These are phyloP conservation scores for Mortierella alpina DNA, from an alignment of 192 early-diverging fungal species.

Conservation along the genomic window DNA sequence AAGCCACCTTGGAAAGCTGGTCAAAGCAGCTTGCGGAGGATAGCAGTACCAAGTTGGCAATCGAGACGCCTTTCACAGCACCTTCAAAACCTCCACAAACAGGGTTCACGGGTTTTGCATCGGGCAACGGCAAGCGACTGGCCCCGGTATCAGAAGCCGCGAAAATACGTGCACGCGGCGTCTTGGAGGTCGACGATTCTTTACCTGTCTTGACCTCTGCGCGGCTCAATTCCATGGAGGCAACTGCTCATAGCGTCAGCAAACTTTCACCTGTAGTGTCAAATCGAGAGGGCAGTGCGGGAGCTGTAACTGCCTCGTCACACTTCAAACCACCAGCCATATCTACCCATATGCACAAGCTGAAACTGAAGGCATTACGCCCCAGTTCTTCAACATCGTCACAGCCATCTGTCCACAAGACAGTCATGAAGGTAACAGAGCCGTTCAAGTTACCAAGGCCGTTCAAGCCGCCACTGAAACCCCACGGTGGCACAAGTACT, in stretches of 20 bases:
- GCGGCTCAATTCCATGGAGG: no score
- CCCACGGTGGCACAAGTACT: no score
- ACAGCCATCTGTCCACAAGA: neutral
- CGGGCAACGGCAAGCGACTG: slow-evolving; percentile 2
- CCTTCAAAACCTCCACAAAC: no score
- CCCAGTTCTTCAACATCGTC: neutral
- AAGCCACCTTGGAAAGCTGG: slow-evolving; percentile 19
- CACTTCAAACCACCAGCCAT: slow-evolving; percentile 11
- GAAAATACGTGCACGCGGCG: neutral
- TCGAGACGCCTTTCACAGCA: neutral
- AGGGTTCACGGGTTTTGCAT: neutral
- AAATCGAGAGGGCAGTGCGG: no score
- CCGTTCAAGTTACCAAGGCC: slow-evolving; percentile 31
- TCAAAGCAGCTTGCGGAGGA: slow-evolving; percentile 14
- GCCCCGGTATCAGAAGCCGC: slow-evolving; percentile 5
- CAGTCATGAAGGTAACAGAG: neutral
- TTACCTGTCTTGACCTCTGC: no score
- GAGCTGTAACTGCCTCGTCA: neutral
- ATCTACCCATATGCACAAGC: slow-evolving; percentile 38
- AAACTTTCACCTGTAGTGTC: no score
- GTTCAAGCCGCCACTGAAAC: slow-evolving; percentile 23
- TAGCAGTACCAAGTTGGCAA: neutral
- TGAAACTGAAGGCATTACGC: slow-evolving; percentile 30
- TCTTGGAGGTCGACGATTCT: slow-evolving; percentile 4
- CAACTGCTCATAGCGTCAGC: no score